A percentile compares a stretch with the other conserved stretches of the same genome.
Conservation (phyloP, 768 basidiomycete genomes). For the Gloeophyllum trabeum region DNA sequence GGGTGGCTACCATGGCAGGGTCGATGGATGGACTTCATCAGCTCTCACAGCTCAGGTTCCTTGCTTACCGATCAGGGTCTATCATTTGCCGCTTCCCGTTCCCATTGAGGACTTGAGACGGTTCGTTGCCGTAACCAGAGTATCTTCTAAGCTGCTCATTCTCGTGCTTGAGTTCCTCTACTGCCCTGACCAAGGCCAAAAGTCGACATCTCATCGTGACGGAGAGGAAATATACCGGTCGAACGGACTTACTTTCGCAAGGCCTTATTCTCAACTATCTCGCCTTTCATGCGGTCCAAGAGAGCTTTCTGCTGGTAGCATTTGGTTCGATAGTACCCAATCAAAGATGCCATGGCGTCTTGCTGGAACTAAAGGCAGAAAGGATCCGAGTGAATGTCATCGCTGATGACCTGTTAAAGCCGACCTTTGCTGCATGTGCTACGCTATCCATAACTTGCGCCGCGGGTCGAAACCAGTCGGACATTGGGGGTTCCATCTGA, state of each 20-base stretch:
- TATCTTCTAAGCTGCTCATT: slow-evolving; percentile 35
- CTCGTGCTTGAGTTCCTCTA: slow-evolving; percentile 36
- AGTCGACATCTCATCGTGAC: slow-evolving; percentile 2
- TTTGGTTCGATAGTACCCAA: slow-evolving; percentile 50
- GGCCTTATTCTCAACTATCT: slow-evolving; percentile 30
- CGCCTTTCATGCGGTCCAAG: slow-evolving; percentile 41
- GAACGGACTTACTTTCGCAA: slow-evolving; percentile 39
- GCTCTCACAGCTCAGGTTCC: slow-evolving; percentile 6
- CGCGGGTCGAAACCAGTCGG: slow-evolving; percentile 65
- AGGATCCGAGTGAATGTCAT: neutral
- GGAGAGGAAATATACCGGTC: slow-evolving; percentile 4
- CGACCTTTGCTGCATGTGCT: slow-evolving; percentile 58
- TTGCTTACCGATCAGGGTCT: slow-evolving; percentile 16
- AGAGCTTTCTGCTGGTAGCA: slow-evolving; percentile 42
- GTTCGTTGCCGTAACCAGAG: slow-evolving; percentile 20
- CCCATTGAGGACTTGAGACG: slow-evolving; percentile 27
- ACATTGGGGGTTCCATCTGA: slow-evolving; percentile 76
- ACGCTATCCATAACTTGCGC: slow-evolving; percentile 51
- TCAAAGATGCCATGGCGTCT: slow-evolving; percentile 58
- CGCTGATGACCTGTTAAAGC: slow-evolving; percentile 1
- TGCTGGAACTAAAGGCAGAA: slow-evolving; percentile 56
- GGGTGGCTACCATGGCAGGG: slow-evolving; percentile 4
- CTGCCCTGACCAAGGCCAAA: slow-evolving; percentile 24
- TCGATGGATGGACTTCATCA: too few relatives aligned
- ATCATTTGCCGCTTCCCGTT: slow-evolving; percentile 60